phyloP scores from a whole-genome alignment of 169 alveolate species.

The Babesia gibsoni region DNA sequence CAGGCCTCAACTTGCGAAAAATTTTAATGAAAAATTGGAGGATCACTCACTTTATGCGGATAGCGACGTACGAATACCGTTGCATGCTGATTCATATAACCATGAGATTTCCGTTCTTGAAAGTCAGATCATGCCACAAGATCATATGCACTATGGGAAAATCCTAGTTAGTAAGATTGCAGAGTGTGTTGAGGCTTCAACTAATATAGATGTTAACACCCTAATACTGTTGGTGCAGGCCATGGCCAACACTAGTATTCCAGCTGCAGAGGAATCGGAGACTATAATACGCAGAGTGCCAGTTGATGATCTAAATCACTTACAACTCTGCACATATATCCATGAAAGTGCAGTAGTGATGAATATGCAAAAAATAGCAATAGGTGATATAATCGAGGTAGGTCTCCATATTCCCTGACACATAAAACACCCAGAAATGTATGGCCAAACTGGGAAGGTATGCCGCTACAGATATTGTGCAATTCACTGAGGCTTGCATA shows the following conservation, averaged over 20 bases:
- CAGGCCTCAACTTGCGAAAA: not conserved
- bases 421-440: not conserved
- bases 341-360: conserved; percentile 3
- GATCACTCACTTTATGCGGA: not conserved
- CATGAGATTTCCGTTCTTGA: not conserved
- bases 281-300: not conserved
- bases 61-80: not conserved
- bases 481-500: not conserved
- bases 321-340: not conserved
- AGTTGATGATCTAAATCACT: not conserved
- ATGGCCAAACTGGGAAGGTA: not conserved
- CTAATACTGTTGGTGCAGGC: not conserved
- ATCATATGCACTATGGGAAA: not conserved
- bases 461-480: no score
- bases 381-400: conserved; percentile 12
- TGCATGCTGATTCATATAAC: not conserved
- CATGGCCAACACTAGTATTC: conserved; percentile 7
- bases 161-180: not conserved
- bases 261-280: not conserved
- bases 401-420: not conserved
- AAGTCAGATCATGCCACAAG: not conserved
- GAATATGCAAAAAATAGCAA: not conserved
- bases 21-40: not conserved
- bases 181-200: not conserved
- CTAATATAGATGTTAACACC: not conserved